phyloP scores from a whole-genome alignment of 2,329 filamentous ascomycete genomes.

The Neofusicoccum laricinum region DNA sequence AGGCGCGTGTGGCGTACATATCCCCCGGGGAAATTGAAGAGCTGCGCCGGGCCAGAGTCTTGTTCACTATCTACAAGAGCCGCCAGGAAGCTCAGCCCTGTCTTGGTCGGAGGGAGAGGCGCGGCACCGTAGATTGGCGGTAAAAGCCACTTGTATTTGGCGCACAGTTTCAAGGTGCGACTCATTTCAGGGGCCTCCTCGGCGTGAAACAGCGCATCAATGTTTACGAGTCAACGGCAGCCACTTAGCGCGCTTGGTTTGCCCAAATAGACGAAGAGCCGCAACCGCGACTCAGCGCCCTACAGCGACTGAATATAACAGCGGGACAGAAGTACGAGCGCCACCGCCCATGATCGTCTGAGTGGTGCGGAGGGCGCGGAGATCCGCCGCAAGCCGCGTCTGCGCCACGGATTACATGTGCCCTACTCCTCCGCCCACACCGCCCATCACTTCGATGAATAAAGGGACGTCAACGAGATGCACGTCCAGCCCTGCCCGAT shows the following conservation, averaged over 20 bases:
- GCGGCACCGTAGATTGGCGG: not conserved
- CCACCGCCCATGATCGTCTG: not conserved
- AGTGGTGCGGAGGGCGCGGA: not conserved
- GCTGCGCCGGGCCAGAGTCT: not conserved
- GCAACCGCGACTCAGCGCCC: conserved; percentile 7
- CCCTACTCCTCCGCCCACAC: not conserved
- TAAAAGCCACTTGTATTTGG: not conserved
- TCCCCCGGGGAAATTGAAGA: not conserved
- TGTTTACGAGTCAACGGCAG: conserved; percentile 14
- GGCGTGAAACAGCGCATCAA: conserved; percentile 8
- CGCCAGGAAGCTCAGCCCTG: not conserved
- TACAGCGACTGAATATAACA: not conserved
- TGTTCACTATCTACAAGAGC: not conserved
- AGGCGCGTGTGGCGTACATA: conserved; percentile 8
- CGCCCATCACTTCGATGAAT: not conserved
- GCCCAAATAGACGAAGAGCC: conserved; percentile 6
- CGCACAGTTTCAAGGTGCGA: conserved; percentile 12
- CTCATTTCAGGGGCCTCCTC: not conserved
- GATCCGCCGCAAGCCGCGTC: not conserved
- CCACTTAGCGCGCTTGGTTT: conserved; percentile 1
- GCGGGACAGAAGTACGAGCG: not conserved
- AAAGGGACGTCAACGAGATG: not conserved
- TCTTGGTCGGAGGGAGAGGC: not conserved
- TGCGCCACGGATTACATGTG: not conserved
- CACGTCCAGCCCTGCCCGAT: not conserved